Evolutionary conservation across 73 alveolate genomes (phyloP).

Genomic region (Uronychia binucleata): DNA sequence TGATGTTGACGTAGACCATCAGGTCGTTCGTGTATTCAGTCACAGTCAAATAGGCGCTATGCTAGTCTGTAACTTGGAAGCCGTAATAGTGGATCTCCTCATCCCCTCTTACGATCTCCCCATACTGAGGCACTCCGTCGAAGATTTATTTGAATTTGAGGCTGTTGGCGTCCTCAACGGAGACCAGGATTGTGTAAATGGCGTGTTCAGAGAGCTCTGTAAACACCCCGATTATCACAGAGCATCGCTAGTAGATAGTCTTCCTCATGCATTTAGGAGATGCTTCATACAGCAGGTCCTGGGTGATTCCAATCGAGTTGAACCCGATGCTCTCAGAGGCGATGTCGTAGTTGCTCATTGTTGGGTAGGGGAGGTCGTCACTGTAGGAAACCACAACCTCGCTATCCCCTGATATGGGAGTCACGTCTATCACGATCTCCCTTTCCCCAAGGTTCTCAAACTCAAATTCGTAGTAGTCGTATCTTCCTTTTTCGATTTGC

Average conservation of each 20-base stretch:
- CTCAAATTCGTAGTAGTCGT: neutral
- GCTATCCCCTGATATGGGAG: neutral
- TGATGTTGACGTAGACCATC: neutral
- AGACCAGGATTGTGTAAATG: neutral
- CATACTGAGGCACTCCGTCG: neutral
- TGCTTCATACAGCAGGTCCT: neutral
- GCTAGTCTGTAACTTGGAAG: neutral
- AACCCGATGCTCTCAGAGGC: neutral
- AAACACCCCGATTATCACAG: neutral
- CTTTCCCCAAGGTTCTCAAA: neutral
- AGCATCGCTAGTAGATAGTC: neutral
- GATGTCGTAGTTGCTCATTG: neutral
- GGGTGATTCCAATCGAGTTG: neutral
- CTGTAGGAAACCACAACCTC: neutral
- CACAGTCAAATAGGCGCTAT: neutral
- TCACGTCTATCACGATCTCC: neutral
- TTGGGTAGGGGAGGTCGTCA: neutral
- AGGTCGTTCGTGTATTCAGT: neutral
- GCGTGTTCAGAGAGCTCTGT: neutral
- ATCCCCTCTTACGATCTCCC: neutral
- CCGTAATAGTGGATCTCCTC: neutral
- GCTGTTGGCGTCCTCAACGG: neutral
- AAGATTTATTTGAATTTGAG: neutral
- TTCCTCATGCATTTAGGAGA: neutral
- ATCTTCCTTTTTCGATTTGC: neutral